Conservation (phyloP, 257 asterid genomes). For the Scutellaria galericulata region DNA sequence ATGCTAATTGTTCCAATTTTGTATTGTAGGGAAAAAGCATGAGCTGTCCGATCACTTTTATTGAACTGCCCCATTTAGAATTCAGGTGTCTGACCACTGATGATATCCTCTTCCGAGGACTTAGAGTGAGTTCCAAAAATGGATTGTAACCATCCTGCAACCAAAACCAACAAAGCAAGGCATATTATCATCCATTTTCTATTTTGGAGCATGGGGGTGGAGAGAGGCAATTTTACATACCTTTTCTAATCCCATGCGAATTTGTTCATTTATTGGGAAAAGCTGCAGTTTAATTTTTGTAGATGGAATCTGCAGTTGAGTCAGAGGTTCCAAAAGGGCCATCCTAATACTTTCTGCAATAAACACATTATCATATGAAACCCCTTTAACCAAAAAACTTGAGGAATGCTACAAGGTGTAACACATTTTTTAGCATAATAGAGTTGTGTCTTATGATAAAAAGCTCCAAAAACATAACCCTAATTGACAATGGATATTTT, state of each 20-base stretch:
- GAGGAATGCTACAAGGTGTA: constrained; percentile 19
- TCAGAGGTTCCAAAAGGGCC: constrained; percentile 40
- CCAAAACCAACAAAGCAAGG: constrained; percentile 5
- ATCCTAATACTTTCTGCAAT: constrained; percentile 35
- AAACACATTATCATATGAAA: constrained; percentile 28
- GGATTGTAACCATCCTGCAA: constrained; percentile 87
- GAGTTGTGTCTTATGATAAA: background rate
- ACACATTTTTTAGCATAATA: constrained; percentile 11
- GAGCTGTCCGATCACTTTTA: constrained; percentile 57
- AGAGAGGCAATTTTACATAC: constrained; percentile 38
- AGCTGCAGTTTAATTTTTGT: constrained; percentile 83
- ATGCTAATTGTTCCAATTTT: constrained; percentile 52
- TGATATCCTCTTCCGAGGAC: constrained; percentile 73
- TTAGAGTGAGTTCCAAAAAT: constrained; percentile 79
- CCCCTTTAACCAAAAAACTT: constrained; percentile 22
- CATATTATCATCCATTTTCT: constrained; percentile 10
- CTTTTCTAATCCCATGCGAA: constrained; percentile 70
- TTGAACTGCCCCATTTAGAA: constrained; percentile 71
- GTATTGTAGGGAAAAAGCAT: constrained; percentile 70
- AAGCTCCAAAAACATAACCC: background rate
- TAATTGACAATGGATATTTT: background rate
- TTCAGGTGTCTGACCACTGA: constrained; percentile 83
- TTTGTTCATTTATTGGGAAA: constrained; percentile 67
- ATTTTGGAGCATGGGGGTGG: background rate
- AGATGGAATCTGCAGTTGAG: constrained; percentile 47